These are phyloP conservation scores for Picea sitchensis DNA, from an alignment of 75 land plant genomes.

Conservation along the genomic window DNA sequence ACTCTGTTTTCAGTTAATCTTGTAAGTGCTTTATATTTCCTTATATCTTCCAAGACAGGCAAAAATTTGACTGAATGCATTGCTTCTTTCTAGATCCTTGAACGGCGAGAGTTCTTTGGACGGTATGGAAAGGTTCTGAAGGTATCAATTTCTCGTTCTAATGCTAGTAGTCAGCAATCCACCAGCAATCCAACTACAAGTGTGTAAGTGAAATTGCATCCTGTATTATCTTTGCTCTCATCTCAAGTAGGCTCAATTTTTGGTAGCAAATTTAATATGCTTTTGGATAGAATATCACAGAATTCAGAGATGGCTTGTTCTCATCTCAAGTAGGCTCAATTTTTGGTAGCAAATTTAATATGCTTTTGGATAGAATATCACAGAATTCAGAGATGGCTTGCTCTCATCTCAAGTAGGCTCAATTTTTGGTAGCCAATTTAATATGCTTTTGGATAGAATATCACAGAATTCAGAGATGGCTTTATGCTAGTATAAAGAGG, in stretches of 20 bases:
- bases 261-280: neutral
- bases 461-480: neutral
- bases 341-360: neutral
- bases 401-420: neutral
- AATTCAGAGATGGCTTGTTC: no score
- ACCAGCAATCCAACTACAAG: conserved; percentile 50
- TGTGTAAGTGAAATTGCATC: conserved; percentile 56
- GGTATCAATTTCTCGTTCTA: conserved; percentile 63
- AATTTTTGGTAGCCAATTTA: neutral
- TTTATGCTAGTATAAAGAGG: neutral
- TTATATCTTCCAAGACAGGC: no score
- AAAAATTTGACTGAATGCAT: neutral
- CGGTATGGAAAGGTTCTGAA: conserved; percentile 78
- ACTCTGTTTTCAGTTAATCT: neutral
- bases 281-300: neutral
- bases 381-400: neutral
- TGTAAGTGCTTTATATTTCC: neutral
- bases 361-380: neutral
- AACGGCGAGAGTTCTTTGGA: conserved; percentile 68
- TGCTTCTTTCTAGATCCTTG: conserved; percentile 23
- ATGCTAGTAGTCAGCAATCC: conserved; percentile 50
- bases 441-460: neutral
- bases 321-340: neutral
- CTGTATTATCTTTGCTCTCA: neutral
- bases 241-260: neutral